These are phyloP conservation scores for Amoebophrya sp. DNA, from an alignment of 169 alveolate species.

Conservation along the genomic window DNA sequence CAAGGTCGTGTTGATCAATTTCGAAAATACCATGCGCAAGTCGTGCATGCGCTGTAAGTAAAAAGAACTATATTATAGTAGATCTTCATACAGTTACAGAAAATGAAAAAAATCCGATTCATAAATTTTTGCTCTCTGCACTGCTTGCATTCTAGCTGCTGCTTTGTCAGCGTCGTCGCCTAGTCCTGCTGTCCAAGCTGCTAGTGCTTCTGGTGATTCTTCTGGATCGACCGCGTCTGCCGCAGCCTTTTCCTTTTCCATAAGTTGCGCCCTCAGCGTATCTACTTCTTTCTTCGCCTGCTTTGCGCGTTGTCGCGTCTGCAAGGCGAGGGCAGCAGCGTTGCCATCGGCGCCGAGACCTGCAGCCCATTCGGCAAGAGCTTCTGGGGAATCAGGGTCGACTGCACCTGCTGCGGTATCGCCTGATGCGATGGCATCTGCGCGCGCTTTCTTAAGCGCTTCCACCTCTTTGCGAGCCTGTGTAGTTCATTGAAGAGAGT, in stretches of 20 bases:
- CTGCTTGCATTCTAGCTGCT: too few species aligned
- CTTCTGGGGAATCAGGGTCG: neutral
- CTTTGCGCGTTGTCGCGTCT: neutral
- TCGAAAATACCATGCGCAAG: too few species aligned
- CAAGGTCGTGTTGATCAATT: too few species aligned
- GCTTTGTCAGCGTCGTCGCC: neutral
- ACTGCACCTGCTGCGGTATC: neutral
- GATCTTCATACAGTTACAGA: too few species aligned
- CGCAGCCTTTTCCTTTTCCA: neutral
- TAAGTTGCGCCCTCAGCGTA: neutral
- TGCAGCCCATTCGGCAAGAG: neutral
- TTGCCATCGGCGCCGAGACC: neutral
- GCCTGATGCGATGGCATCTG: neutral
- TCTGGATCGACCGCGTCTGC: neutral
- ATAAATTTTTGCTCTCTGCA: too few species aligned
- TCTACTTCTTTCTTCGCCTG: neutral
- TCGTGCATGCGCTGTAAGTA: too few species aligned
- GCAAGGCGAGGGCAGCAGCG: neutral
- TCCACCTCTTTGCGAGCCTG: neutral
- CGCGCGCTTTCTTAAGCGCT: neutral
- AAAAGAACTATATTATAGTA: too few species aligned
- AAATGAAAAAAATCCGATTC: too few species aligned
- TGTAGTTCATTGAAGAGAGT: neutral
- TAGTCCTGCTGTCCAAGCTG: neutral
- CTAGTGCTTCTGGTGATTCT: neutral